Evolutionary conservation across 129 eudicot genomes (phyloP), one percentile per base, ranked within the genome.

Genomic region (Logfia minima): DNA sequence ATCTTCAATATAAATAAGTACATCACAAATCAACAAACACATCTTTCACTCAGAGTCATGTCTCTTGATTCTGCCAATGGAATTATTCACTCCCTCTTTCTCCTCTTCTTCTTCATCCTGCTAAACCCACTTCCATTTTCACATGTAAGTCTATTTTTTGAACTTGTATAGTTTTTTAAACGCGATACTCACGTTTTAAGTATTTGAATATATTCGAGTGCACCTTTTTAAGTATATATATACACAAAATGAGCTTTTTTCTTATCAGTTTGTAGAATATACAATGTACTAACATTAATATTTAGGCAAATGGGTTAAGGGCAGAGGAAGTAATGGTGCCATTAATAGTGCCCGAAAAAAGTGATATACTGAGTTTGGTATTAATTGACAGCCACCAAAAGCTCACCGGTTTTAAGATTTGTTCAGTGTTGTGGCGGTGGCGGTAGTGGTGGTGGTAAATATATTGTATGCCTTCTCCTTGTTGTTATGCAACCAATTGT

Each of bases 401-500:
- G 61, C 85, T 92, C 62, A 81, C 79, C 34, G 86, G 98, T 72
- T 92, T 89, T 60, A 88, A 89, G 88, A 86, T 92, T 82, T 89
- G 96, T 60, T 77, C 26, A 24, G 26, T 24, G 26, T 24, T 24
- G 14, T 92, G 98, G 98, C 71, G 88, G 96, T 62, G 34, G 73
- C 45, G 3, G 76, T 26, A 62, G 76, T 34, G 85, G 69, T 82
- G 83, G 71, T 26, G 29, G 29, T 26, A 26, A 26, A 26, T 26
- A 75, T 84, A 83, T 69, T 92, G 98, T 45, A 65, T 87, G 58
- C 94, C 96, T n/a, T 82, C 98, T 48, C 92, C 98, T 66, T 89
- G 96, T 79, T 92, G 97, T 77, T 92, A 92, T 82, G 89, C 97
- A 8, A 87, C 89, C 79, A 89, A 90, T 52, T 92, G 96, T 84